Base-by-base conservation (phyloP, 2,329 filamentous ascomycete species). In the Cordyceps cicadae region DNA sequence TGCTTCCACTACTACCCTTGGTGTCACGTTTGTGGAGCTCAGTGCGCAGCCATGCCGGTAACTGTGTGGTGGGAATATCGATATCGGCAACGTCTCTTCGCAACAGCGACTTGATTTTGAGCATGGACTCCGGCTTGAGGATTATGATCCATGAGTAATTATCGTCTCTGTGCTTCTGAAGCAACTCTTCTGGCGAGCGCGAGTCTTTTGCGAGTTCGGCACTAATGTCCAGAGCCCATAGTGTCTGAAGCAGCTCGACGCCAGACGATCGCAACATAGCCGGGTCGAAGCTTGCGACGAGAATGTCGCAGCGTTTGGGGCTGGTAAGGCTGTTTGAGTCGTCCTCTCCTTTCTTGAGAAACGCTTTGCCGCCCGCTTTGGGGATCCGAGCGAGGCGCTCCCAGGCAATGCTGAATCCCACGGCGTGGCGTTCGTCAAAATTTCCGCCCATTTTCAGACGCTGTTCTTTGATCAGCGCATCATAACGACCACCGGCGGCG, bases 401-500 rank as follows among this genome's bases (percentile, higher is more conserved):
- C 86, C 92, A 95, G 26, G 89, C 89, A 46, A 97, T 77, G 68
- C 92, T 95, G 70, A 97, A 93, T 1, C 95, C 94, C 12, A 97
- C 94, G 5, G 91, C 93, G 70, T 95, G 90, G 21, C 85, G 84
- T 67, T 87, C 85, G 60, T 84, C 80, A 49, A 82, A 78, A 61
- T 82, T 82, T 26, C 79, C 81, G 46, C 84, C 79, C 48, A 86
- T 82, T 64, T 86, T 87, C 5, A 89, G 89, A 9, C 87, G 84
- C 69, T 95, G 89, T 63, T 95, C 89, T 70, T 87, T 86, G 65
- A 99, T 93, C 21, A 99, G 77, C 53, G 86, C 85, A 71, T 99
- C 95, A 70, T 99, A 99, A 54, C 94, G 85, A 2, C 94, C 94
- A 55, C 95, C 94, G 37, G 92, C 94, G 6, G 93, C 94, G 69